Base-by-base conservation (phyloP, 2,329 filamentous ascomycete species). In the Monosporascus sp. region DNA sequence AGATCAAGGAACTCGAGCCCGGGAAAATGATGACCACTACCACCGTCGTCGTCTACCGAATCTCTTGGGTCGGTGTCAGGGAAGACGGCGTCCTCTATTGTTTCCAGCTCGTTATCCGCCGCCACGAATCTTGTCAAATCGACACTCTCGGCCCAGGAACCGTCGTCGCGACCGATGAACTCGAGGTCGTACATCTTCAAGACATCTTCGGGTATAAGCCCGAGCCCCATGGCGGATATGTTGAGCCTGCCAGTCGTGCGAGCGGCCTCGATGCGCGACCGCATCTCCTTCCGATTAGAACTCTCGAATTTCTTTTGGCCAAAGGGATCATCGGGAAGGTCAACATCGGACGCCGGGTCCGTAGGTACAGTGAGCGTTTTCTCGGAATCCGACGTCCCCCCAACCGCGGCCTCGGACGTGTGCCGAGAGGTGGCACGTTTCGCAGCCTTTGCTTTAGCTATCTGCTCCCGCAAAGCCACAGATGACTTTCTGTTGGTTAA, bases 111-210 rank as follows among this genome's bases (percentile, higher is more conserved):
- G 64, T 99, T 97, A 65, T 96, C 91, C 8, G 93, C 91, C 6
- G 89, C 91, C 58, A 94, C 83, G 49, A 97, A 85, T 56, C 88
- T 85, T 1, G 86, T 88, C 46, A 97, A 73, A 65, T 97, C 93
- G 11, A 97, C 90, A 54, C 88, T 87, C 69, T 97, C 93, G 2
- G 91, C 91, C 94, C 94, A 97, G 36, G 86, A 83, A 11, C 85
- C 81, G 37, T 80, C 83, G 22, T 80, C 74, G 14, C 76, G 77
- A 38, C 86, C 82, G 52, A 85, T 78, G 1, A 81, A 79, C 50
- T 91, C 85, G 18, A 89, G 77, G 62, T 91, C 88, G 67, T 97
- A 97, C 92, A 97, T 97, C 51, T 85, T 83, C 72, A 96, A 74
- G 0, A 97, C 88, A 65, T 95, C 89, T 1, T 81, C 71, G 0